Evolutionary conservation across 108 stramenopile genomes (phyloP), one percentile per base, ranked within the genome.

Genomic region (Cyclotella choctawhatcheeana): DNA sequence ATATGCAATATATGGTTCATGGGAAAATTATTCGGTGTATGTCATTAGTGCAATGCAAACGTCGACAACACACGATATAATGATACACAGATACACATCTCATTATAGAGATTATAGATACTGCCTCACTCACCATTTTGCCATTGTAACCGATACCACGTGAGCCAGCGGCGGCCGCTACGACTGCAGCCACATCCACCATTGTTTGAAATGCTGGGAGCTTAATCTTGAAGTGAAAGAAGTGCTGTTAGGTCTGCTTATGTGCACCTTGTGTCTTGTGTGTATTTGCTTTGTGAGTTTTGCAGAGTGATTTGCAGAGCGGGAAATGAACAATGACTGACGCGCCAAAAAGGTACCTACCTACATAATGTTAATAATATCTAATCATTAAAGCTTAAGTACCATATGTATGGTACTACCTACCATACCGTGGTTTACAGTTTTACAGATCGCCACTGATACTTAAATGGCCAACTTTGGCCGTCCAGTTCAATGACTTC

Each of bases 61-160:
- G 53, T 21, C 61, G 29, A 24, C 20, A 45, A 20, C 48, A 4
- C 18, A 6, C 20, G 22, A 45, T 2, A 54, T 5, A 21, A 7
- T 25, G 21, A 68, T 33, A 52, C 35, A 54, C 2, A 6, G 29
- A 58, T 3, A n/a, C n/a, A n/a, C n/a, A n/a, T n/a, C n/a, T n/a
- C n/a, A n/a, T n/a, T n/a, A n/a, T n/a, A n/a, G n/a, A n/a, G n/a
- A n/a, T n/a, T n/a, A n/a, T n/a, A n/a, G n/a, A n/a, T 8, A 27
- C 17, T 5, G 31, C 13, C 63, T 24, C 37, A 69, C 87, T 67
- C 81, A 88, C 87, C 79, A 95, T 66, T 50, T 89, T 65, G 26
- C 90, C 90, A 35, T 85, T 52, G 43, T 61, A 85, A 44, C 93
- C 88, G 60, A 89, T 89, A 63, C 88, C 88, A 10, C 88, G 79